phyloP scores from a whole-genome alignment of 1,284 basidiomycete species.

The Melampsora larici-populina region DNA sequence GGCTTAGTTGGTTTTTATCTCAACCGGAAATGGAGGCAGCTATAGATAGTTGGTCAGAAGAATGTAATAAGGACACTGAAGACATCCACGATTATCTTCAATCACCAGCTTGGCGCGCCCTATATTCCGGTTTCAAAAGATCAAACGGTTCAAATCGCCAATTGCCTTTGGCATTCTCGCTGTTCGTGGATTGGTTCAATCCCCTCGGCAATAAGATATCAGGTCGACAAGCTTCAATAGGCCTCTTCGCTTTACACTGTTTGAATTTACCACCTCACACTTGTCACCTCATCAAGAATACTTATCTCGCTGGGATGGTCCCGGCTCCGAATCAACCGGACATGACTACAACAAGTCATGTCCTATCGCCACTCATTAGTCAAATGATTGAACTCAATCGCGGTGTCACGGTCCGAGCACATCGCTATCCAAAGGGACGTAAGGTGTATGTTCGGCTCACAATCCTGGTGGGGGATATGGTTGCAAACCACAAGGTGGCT shows the following conservation, averaged over 20 bases:
- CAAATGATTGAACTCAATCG: not conserved
- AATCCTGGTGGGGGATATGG: too few relatives aligned
- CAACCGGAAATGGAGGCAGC: too few relatives aligned
- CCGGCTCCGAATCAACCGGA: slow-evolving; percentile 7
- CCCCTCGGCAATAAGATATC: slow-evolving; percentile 18
- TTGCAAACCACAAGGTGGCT: too few relatives aligned
- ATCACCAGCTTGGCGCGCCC: too few relatives aligned
- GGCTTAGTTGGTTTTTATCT: too few relatives aligned
- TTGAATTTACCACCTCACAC: slow-evolving; percentile 1
- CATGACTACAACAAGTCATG: not conserved
- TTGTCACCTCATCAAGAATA: slow-evolving; percentile 8
- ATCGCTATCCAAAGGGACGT: not conserved
- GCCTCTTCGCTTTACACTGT: not conserved
- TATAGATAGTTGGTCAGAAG: too few relatives aligned
- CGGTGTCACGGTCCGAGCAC: not conserved
- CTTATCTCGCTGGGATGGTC: not conserved
- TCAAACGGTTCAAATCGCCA: too few relatives aligned
- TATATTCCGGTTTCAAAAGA: too few relatives aligned
- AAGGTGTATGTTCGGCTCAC: not conserved
- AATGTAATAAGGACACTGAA: too few relatives aligned
- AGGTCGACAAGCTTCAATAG: too few relatives aligned
- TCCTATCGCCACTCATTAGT: not conserved
- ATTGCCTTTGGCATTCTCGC: not conserved
- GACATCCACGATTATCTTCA: too few relatives aligned
- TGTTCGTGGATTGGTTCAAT: slow-evolving; percentile 17